These are phyloP conservation scores for Austropuccinia psidii DNA, from an alignment of 1,284 basidiomycete genomes.

Conservation along the genomic window DNA sequence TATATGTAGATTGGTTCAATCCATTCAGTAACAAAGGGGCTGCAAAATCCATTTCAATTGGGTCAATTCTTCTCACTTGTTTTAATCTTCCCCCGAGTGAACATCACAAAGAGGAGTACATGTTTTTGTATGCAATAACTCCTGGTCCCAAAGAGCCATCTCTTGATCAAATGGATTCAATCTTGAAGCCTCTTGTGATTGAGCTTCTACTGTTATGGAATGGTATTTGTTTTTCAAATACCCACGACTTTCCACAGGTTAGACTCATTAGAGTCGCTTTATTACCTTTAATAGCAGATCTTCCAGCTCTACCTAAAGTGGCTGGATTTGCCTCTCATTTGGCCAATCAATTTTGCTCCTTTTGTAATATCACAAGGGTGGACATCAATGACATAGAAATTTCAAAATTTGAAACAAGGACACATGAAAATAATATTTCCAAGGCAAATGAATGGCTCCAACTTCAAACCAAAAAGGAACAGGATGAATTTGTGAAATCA, in stretches of 20 bases:
- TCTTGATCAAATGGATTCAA: neutral
- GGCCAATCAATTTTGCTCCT: neutral
- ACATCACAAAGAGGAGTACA: neutral
- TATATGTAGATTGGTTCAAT: constrained; percentile 30
- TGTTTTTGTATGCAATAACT: neutral
- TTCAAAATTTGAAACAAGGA: neutral
- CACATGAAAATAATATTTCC: neutral
- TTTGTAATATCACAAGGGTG: neutral
- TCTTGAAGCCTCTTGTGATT: neutral
- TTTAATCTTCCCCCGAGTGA: constrained; percentile 8
- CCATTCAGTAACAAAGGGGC: neutral
- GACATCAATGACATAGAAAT: neutral
- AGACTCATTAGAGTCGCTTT: neutral
- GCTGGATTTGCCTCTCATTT: neutral
- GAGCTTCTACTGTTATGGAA: constrained; percentile 9
- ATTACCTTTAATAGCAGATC: constrained; percentile 1
- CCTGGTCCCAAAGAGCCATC: constrained; percentile 13
- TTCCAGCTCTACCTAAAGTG: neutral
- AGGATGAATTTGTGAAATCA: neutral
- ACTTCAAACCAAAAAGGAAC: neutral
- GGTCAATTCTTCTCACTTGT: neutral
- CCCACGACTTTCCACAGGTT: neutral
- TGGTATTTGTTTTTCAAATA: neutral
- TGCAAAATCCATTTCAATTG: neutral
- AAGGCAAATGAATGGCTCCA: neutral